Percentiles rank a stretch among this genome's conserved stretches.
Evolutionary conservation across 1,139 yeast genomes (phyloP).

Genomic region (Taiozyma sp.): DNA sequence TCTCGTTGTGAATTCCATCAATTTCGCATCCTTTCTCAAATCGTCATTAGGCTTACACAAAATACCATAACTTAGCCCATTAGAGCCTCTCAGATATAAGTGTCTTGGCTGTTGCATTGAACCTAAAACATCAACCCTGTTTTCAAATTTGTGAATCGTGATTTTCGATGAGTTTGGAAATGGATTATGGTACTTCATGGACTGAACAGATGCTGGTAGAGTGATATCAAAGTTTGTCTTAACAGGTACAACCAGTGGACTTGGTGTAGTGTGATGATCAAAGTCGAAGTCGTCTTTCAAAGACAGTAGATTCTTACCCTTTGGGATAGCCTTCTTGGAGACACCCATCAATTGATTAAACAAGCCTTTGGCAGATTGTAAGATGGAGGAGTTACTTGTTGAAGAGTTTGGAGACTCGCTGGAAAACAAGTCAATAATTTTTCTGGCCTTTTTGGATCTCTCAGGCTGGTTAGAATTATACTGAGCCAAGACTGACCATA

Average conservation of each 20-base stretch:
- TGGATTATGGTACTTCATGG: slow-evolving; percentile 40
- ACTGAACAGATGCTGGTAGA: slow-evolving; percentile 48
- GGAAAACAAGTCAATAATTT: slow-evolving; percentile 31
- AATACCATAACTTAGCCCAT: slow-evolving; percentile 64
- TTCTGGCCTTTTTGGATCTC: slow-evolving; percentile 48
- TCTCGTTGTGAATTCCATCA: slow-evolving; percentile 88
- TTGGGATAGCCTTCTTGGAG: slow-evolving; percentile 30
- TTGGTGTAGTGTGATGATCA: slow-evolving; percentile 45
- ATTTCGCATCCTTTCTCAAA: slow-evolving; percentile 89
- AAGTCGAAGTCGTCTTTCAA: slow-evolving; percentile 45
- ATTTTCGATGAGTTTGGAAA: slow-evolving; percentile 49
- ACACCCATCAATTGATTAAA: slow-evolving; percentile 28
- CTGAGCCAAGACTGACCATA: slow-evolving; percentile 83
- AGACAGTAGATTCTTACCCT: slow-evolving; percentile 23
- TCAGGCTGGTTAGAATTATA: slow-evolving; percentile 57
- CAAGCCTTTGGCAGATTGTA: slow-evolving; percentile 24
- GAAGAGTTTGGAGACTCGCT: slow-evolving; percentile 11
- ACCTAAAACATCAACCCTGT: slow-evolving; percentile 59
- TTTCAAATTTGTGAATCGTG: slow-evolving; percentile 53
- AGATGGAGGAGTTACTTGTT: slow-evolving; percentile 10
- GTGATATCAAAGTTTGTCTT: slow-evolving; percentile 64
- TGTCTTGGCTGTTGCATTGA: slow-evolving; percentile 89
- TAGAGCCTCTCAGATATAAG: slow-evolving; percentile 69
- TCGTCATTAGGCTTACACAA: slow-evolving; percentile 88
- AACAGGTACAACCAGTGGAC: slow-evolving; percentile 76